Evolutionary conservation across 1,139 yeast genomes (phyloP), one percentile per base, ranked within the genome.

Genomic region (Nadsonia starkeyi-henricii): DNA sequence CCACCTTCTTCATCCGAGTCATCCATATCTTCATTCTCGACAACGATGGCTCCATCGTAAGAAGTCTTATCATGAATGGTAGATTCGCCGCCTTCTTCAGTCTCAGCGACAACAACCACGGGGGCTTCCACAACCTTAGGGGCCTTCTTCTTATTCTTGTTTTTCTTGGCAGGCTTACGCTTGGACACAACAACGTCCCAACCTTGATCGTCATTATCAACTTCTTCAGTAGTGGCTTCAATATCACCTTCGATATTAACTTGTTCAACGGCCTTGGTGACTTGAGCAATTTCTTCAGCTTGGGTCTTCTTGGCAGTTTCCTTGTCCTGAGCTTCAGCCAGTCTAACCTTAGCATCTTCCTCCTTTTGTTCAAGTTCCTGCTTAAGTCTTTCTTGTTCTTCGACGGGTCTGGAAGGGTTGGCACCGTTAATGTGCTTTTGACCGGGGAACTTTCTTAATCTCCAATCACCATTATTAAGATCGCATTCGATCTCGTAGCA

Each of bases 401-500:
- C 39, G 17, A 15, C 39, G 17, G 39, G 39, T n/a, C 17, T 33
- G 39, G 39, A 12, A 4, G 39, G 39, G 39, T 33, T 33, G 17
- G 39, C 53, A 17, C 53, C 49, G 45, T 52, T 51, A 42, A 59
- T 64, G 56, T 57, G 56, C 53, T 65, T 61, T 57, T 82, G 84
- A 18, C 95, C 95, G 0, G 95, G 95, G 51, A 59, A 73, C 52
- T 71, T 76, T 65, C 95, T 75, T 53, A 56, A 46, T 58, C 83
- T 72, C 74, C 79, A 72, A 49, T 77, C 79, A 17, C 93, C 93
- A 30, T 73, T 69, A 57, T 81, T 81, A 49, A 72, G 59, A 61
- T 85, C 91, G 45, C 73, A 71, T 55, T 89, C 96, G 47, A 93
- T 65, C 62, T 91, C 96, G 62, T 88, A 86, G 1, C 96, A 80